Base-by-base conservation (phyloP, 495 filamentous ascomycete species). In the Aspergillus heteromorphus region DNA sequence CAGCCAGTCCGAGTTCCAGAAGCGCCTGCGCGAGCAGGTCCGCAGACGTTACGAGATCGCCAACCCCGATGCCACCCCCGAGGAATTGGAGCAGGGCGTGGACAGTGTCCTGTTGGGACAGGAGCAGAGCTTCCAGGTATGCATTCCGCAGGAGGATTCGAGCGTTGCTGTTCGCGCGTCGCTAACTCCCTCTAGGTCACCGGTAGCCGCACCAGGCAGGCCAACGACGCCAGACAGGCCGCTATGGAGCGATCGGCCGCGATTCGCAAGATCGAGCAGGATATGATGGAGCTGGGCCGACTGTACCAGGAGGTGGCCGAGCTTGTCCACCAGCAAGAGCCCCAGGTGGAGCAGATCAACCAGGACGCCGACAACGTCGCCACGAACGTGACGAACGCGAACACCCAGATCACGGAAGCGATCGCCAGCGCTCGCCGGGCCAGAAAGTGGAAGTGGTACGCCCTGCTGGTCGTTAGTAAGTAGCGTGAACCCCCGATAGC, bases 381-480 rank as follows among this genome's bases (percentile, higher is more conserved):
- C 47, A 79, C 81, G 41, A 87, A 97, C 65, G 78, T 97, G 49
- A 78, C 82, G 54, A 84, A 89, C 60, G 95, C 84, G 49, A 95
- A 92, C 64, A 79, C 80, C 49, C 81, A 97, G 72, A 83, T 97
- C 34, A 82, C 75, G 41, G 77, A 77, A 16, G 95, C 92, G 14
- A 85, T 95, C 45, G 74, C 74, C 29, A 95, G 87, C 56, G 92
- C 95, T n/a, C 73, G 84, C 61, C 80, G 80, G 48, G 84, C 87
- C 31, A 82, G 89, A 57, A 88, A 84, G 75, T 97, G 95, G 91
- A 98, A 97, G 88, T 98, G 93, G 93, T 92, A 89, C 65, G 96
- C 91, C 72, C 70, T 97, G 65, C 81, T 87, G 61, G 88, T 97
- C 59, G 65, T 80, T 57, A 75, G 88, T 92, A 83, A 73, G 87